Base-by-base conservation (phyloP, 768 basidiomycete species). In the Boletus patriciae region DNA sequence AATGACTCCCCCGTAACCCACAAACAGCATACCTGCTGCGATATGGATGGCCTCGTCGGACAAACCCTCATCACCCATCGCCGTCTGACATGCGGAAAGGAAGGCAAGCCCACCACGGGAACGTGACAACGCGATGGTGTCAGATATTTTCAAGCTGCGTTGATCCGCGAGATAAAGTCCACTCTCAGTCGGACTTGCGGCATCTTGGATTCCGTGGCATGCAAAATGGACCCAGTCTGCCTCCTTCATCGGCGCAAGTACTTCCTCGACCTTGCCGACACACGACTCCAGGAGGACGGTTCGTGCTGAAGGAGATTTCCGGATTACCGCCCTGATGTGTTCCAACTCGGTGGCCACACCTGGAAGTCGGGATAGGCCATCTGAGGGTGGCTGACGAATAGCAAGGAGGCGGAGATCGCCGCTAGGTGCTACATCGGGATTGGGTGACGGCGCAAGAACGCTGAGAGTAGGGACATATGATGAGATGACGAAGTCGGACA, bases 11-110 rank as follows among this genome's bases (percentile, higher is more conserved):
- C 43, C 42, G 52, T 58, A 71, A 6, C 72, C 72, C 0, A 59
- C 63, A n/a, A 66, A 49, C 37, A 75, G 58, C 73, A 80, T 74
- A 6, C 73, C 76, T 5, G 74, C 34, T 15, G 34, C 34, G 34
- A 36, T 36, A 36, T 36, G 34, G 34, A 36, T 36, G 13, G 34
- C 34, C 34, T 36, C 34, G 34, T 36, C 34, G 34, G 34, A 36
- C 6, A 36, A 15, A 36, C 34, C 15, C 15, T 36, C 34, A 15
- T 36, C 34, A 15, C 34, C 34, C 34, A 15, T 36, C 34, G 34
- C 34, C 13, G 34, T 79, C 47, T 80, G 71, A 58, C 76, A 80
- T 3, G 78, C 78, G 9, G 78, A 78, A 7, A 81, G 73, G 56
- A 78, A 77, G 0, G 73, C 78, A 44, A 80, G 66, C 37, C 70